Evolutionary conservation across 1,284 basidiomycete species (phyloP), one percentile per base, ranked within the genome.

Genomic region (Kalmanozyma brasiliensis): DNA sequence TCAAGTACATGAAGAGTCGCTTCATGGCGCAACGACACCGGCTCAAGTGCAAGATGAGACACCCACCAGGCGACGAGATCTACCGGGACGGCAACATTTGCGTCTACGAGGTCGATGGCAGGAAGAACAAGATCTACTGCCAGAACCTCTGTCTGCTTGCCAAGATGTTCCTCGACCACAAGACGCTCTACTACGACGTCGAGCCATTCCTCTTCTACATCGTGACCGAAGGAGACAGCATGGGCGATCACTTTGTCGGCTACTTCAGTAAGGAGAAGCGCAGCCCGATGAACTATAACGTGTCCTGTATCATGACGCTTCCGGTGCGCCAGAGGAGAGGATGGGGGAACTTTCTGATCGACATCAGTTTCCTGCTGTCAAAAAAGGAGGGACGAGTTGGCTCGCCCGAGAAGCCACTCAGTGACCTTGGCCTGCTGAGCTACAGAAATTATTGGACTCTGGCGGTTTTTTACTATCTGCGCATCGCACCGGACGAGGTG

Each of bases 181-280:
- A 99, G 84, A 98, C 95, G 19, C 88, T 99, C 38, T 98, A 98
- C 84, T 98, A 99, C 84, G 96, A 99, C 83, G 96, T 98, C 61
- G 96, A 98, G 83, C 96, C 96, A 0, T 99, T 99, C 84, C 85
- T 99, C 29, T 99, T 98, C 84, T 99, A 99, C 83, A 92, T 98
- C 76, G 93, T 97, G 85, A 92, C 94, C 3, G 92, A 97, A 82
- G 87, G 88, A 56, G 92, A 97, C 84, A 91, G 93, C 44, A 84
- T 87, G 37, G 96, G 95, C 7, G 91, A 93, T 23, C 90, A 92
- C 44, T 98, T 98, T 80, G 91, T 99, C 43, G 96, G 96, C 11
- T 99, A 99, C 83, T 99, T 98, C 82, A 94, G 91, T 83, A 99
- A 99, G 83, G 96, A 99, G 86, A 99, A 99, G 85, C 87, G 92